Conservation (phyloP, 2,329 filamentous ascomycete genomes). For the Neopestalotiopsis sp. region DNA sequence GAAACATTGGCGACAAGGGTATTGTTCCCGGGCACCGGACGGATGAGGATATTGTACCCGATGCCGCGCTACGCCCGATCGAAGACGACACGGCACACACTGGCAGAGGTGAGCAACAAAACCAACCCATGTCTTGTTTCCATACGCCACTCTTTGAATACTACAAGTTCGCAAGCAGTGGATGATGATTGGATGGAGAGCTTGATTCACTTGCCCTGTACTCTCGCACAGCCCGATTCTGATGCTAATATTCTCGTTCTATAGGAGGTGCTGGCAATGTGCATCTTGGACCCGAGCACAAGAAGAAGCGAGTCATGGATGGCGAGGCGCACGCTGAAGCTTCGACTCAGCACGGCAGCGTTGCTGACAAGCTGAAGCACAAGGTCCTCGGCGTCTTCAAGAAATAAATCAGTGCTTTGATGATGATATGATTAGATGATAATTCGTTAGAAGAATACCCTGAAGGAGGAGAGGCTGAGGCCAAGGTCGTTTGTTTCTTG, state of each 20-base stretch:
- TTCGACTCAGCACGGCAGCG: conserved; percentile 40
- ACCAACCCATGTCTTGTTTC: background rate
- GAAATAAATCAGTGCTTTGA: conserved; percentile 39
- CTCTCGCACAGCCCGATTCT: background rate
- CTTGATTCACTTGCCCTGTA: background rate
- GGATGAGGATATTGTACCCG: conserved; percentile 59
- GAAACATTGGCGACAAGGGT: conserved; percentile 61
- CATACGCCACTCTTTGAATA: background rate
- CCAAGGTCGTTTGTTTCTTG: background rate
- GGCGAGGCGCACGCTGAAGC: conserved; percentile 33
- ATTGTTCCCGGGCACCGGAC: conserved; percentile 43
- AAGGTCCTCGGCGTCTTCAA: conserved; percentile 58
- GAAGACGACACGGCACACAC: conserved; percentile 59
- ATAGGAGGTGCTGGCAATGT: conserved; percentile 59
- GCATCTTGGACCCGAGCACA: conserved; percentile 39
- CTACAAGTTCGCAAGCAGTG: too few species aligned
- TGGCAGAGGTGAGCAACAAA: conserved; percentile 52
- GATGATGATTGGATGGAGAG: background rate
- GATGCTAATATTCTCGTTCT: background rate
- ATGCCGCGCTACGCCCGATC: conserved; percentile 52
- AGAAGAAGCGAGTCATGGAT: conserved; percentile 29
- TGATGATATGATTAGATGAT: background rate
- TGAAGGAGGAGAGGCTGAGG: background rate
- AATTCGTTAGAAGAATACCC: conserved; percentile 6
- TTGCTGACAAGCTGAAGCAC: conserved; percentile 63